These are phyloP conservation scores for Petunia axillaris DNA, from an alignment of 257 asterid genomes.

Conservation along the genomic window DNA sequence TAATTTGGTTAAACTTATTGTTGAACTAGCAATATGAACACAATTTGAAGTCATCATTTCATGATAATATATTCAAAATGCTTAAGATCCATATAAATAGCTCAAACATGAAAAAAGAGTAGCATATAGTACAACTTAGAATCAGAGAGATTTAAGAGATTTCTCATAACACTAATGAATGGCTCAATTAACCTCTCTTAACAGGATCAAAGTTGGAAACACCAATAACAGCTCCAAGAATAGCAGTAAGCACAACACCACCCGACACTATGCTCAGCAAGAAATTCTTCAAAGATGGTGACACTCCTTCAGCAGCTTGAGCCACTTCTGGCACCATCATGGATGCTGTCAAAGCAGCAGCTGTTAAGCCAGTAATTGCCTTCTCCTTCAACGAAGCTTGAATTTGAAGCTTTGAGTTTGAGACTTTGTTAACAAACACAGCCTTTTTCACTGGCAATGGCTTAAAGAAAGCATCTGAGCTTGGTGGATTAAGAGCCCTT, in stretches of 20 bases:
- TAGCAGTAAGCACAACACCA: constrained; percentile 45
- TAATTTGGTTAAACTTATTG: not conserved
- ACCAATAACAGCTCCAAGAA: constrained; percentile 49
- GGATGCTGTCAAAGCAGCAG: constrained; percentile 46
- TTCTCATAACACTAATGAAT: not conserved
- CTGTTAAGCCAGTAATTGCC: constrained; percentile 44
- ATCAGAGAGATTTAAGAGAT: not conserved
- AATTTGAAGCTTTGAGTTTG: constrained; percentile 29
- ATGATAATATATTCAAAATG: not conserved
- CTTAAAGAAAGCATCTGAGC: constrained; percentile 43
- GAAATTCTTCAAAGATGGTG: constrained; percentile 63
- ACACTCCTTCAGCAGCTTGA: constrained; percentile 41
- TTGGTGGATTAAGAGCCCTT: constrained; percentile 29
- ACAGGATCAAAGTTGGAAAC: constrained; percentile 64
- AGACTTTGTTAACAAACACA: constrained; percentile 6
- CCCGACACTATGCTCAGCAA: constrained; percentile 60
- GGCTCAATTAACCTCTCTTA: constrained; percentile 35
- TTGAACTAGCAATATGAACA: not conserved
- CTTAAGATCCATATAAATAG: not conserved
- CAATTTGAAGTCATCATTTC: not conserved
- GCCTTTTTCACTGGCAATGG: constrained; percentile 40
- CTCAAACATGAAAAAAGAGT: not conserved
- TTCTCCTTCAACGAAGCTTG: constrained; percentile 53
- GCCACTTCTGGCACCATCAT: constrained; percentile 56
- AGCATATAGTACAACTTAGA: not conserved